A percentile compares a stretch with the other conserved stretches of the same genome.
These are phyloP conservation scores for Fusarium abutilonis DNA, from an alignment of 2,329 filamentous ascomycete genomes.

Conservation along the genomic window DNA sequence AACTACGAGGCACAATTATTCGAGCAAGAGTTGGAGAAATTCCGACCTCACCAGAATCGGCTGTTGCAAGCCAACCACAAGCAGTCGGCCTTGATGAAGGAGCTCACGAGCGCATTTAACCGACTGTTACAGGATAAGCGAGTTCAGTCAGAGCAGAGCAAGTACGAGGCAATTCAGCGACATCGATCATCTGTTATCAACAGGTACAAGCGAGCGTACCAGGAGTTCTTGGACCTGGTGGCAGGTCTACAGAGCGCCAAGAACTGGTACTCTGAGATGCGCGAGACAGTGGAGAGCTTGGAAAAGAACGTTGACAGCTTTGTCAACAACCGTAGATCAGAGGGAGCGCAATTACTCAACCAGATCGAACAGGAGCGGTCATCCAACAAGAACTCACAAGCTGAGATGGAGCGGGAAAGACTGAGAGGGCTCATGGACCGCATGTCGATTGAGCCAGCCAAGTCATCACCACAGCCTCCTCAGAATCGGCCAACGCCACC, in stretches of 20 bases:
- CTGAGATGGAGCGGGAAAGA: conserved; percentile 87
- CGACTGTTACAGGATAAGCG: conserved; percentile 91
- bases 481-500: conserved; percentile 43
- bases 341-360: conserved; percentile 87
- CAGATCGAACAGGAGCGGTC: conserved; percentile 86
- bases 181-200: conserved; percentile 83
- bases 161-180: conserved; percentile 88
- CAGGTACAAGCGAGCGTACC: conserved; percentile 90
- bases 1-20: conserved; percentile 94
- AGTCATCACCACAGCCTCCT: conserved; percentile 54
- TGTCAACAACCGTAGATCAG: conserved; percentile 90
- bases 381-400: conserved; percentile 66
- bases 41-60: conserved; percentile 89
- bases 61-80: conserved; percentile 95
- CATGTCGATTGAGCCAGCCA: conserved; percentile 82
- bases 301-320: conserved; percentile 97
- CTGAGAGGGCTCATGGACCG: conserved; percentile 92
- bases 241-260: conserved; percentile 88
- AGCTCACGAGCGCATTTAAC: conserved; percentile 88
- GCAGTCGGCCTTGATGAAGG: conserved; percentile 92
- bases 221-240: conserved; percentile 89
- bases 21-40: conserved; percentile 97
- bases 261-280: conserved; percentile 95
- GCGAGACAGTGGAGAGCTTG: conserved; percentile 88
- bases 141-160: conserved; percentile 91